phyloP scores from a whole-genome alignment of 495 filamentous ascomycete genomes.

The Aspergillus taichungensis region DNA sequence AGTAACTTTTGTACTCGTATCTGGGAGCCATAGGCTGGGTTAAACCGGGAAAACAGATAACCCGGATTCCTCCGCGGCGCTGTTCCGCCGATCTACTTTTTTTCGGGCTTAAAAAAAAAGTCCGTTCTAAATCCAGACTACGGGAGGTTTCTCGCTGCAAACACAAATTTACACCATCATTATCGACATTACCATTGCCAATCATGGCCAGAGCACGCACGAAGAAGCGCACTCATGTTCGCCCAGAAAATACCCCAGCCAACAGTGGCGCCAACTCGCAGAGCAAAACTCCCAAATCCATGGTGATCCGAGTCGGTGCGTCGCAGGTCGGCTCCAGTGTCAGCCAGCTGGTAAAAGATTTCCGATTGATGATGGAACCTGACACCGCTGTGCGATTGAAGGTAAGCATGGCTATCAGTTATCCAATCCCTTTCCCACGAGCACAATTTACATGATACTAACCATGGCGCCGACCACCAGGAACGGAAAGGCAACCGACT shows the following conservation, averaged over 20 bases:
- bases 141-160: conserved; percentile 2
- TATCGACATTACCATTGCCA: conserved; percentile 3
- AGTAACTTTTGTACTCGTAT: too few species aligned
- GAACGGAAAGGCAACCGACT: conserved; percentile 86
- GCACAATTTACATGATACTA: conserved; percentile 3
- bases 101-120: conserved; percentile 32
- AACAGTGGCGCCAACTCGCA: conserved; percentile 42
- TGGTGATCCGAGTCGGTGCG: conserved; percentile 96
- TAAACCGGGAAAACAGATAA: conserved; percentile 32
- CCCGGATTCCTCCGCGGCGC: conserved; percentile 22
- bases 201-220: conserved; percentile 72
- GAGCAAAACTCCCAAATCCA: conserved; percentile 72
- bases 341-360: conserved; percentile 85
- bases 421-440: neutral
- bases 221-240: conserved; percentile 84
- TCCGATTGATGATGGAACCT: conserved; percentile 90
- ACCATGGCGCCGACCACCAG: conserved; percentile 22
- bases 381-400: conserved; percentile 78
- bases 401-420: conserved; percentile 19
- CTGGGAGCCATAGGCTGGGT: conserved; percentile 7
- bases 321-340: conserved; percentile 88
- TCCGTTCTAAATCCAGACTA: conserved; percentile 10
- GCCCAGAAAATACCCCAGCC: conserved; percentile 53
- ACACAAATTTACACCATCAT: conserved; percentile 5
- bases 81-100: conserved; percentile 20